These are phyloP conservation scores for Yamadazyma trypodendri DNA, from an alignment of 1,139 yeast species.

Conservation along the genomic window DNA sequence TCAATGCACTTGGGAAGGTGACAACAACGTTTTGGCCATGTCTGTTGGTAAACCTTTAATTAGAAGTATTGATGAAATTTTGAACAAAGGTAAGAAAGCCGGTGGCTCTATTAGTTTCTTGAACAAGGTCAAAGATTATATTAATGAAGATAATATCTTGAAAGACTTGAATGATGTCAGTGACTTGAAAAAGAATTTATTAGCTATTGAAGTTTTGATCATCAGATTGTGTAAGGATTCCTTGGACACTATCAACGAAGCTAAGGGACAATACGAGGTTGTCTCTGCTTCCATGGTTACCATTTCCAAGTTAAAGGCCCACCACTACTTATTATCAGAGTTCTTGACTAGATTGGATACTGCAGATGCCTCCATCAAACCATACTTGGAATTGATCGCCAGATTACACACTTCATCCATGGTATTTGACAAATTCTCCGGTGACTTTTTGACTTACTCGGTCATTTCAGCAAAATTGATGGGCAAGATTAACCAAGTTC, in stretches of 20 bases:
- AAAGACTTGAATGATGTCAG: conserved; percentile 34
- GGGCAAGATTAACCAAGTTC: conserved; percentile 43
- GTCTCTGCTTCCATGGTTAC: conserved; percentile 55
- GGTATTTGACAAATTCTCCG: conserved; percentile 69
- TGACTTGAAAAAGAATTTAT: conserved; percentile 25
- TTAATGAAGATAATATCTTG: conserved; percentile 32
- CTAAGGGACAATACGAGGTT: conserved; percentile 51
- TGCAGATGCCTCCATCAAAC: conserved; percentile 22
- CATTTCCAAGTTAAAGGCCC: conserved; percentile 62
- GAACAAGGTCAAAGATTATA: conserved; percentile 26
- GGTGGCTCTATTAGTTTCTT: conserved; percentile 48
- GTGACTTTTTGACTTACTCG: conserved; percentile 68
- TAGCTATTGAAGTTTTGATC: conserved; percentile 44
- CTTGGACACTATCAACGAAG: conserved; percentile 40
- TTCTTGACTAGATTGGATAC: conserved; percentile 35
- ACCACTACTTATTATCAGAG: conserved; percentile 50
- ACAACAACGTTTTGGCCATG: conserved; percentile 80
- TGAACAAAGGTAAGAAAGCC: conserved; percentile 31
- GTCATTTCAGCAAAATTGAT: conserved; percentile 50
- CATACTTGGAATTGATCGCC: conserved; percentile 32
- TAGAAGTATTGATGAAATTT: conserved; percentile 46
- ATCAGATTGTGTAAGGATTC: conserved; percentile 49
- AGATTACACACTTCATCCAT: conserved; percentile 65
- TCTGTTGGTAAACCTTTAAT: conserved; percentile 78
- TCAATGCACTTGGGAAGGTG: conserved; percentile 98